Percentiles rank a stretch among this genome's conserved stretches.
These are phyloP conservation scores for Suhomyces emberorum DNA, from an alignment of 805 yeast genomes.

Conservation along the genomic window DNA sequence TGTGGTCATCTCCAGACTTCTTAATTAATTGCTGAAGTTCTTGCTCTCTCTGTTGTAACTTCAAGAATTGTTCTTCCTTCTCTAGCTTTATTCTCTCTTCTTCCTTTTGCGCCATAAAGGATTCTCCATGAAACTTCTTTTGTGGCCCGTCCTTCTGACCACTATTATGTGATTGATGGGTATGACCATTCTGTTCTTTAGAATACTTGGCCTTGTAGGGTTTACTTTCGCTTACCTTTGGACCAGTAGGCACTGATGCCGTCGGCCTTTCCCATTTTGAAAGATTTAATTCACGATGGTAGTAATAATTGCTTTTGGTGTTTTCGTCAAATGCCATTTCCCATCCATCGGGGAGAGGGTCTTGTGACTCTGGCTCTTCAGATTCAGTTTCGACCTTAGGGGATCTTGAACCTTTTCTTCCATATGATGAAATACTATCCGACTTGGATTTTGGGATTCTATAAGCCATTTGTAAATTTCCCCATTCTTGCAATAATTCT, in stretches of 20 bases:
- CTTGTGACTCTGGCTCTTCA: constrained; percentile 11
- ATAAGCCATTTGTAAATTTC: constrained; percentile 72
- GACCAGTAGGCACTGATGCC: constrained; percentile 31
- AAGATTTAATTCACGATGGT: constrained; percentile 43
- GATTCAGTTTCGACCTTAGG: constrained; percentile 7
- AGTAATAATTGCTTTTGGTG: constrained; percentile 50
- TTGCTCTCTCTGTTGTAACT: constrained; percentile 33
- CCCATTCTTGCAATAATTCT: constrained; percentile 63
- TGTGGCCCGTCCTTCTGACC: constrained; percentile 8
- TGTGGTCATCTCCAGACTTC: constrained; percentile 17
- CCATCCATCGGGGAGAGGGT: constrained; percentile 63
- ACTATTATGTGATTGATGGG: not conserved
- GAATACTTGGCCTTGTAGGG: not conserved
- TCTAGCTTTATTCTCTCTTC: constrained; percentile 32
- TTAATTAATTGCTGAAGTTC: constrained; percentile 34
- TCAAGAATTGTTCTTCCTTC: constrained; percentile 30
- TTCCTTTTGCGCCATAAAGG: constrained; percentile 25
- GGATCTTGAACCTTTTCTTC: constrained; percentile 20
- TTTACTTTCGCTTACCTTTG: constrained; percentile 12
- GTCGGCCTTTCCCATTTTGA: constrained; percentile 64
- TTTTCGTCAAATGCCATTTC: constrained; percentile 49
- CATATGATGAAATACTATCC: constrained; percentile 8
- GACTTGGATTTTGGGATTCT: constrained; percentile 65
- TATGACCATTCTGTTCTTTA: constrained; percentile 3
- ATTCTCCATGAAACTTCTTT: constrained; percentile 1